phyloP scores from a whole-genome alignment of 1,284 basidiomycete genomes.

The Lentinula novae-zelandiae region DNA sequence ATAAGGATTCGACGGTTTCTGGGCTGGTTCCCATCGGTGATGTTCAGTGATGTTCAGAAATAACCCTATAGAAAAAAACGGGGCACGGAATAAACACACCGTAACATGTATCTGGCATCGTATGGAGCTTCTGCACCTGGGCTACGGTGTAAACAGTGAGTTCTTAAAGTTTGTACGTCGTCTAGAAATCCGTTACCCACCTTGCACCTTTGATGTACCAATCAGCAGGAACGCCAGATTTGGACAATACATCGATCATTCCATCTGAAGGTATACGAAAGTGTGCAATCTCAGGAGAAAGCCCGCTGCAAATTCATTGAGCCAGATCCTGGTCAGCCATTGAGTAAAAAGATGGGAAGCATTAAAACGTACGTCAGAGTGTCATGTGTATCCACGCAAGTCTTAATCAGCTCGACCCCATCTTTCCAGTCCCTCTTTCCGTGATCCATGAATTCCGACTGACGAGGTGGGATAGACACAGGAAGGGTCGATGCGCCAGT shows the following conservation, averaged over 20 bases:
- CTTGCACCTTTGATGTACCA: slow-evolving; percentile 86
- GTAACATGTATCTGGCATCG: slow-evolving; percentile 89
- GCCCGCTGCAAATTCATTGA: slow-evolving; percentile 45
- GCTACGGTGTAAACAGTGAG: slow-evolving; percentile 25
- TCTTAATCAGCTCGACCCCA: slow-evolving; percentile 80
- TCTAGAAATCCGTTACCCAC: slow-evolving; percentile 28
- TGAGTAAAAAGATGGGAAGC: neutral
- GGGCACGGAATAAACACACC: slow-evolving; percentile 38
- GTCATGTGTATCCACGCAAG: slow-evolving; percentile 86
- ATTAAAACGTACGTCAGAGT: slow-evolving; percentile 68
- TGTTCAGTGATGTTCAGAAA: neutral
- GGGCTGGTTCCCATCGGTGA: slow-evolving; percentile 47
- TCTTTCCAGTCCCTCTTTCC: slow-evolving; percentile 79
- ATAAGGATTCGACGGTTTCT: slow-evolving; percentile 93
- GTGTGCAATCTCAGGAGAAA: slow-evolving; percentile 82
- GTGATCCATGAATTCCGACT: slow-evolving; percentile 47
- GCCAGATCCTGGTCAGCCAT: neutral
- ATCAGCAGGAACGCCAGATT: slow-evolving; percentile 41
- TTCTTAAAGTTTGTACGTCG: neutral
- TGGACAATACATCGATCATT: slow-evolving; percentile 31
- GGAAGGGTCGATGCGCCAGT: slow-evolving; percentile 42
- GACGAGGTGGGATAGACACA: slow-evolving; percentile 60
- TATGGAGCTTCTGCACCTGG: slow-evolving; percentile 50
- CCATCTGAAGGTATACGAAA: slow-evolving; percentile 60
- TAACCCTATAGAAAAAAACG: neutral